Conservation (phyloP, 768 basidiomycete species). For the Coprinopsis strossmayeri region DNA sequence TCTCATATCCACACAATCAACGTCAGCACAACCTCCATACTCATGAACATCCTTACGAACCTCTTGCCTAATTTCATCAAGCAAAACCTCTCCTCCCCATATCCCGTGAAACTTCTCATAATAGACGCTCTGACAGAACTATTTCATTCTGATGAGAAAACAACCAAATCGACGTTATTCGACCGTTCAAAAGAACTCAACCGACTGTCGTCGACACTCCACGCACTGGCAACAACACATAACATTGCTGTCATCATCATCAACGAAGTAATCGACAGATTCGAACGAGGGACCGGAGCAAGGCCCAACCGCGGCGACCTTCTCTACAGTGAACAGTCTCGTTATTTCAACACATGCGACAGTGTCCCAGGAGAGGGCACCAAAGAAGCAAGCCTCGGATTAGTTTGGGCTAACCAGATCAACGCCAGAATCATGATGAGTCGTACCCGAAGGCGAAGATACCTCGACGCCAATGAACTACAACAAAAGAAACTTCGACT, state of each 20-base stretch:
- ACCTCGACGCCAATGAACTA: slow-evolving; percentile 33
- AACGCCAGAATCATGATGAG: slow-evolving; percentile 80
- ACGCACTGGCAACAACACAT: slow-evolving; percentile 58
- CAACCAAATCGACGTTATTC: slow-evolving; percentile 54
- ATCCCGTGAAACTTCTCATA: slow-evolving; percentile 72
- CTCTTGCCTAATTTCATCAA: slow-evolving; percentile 48
- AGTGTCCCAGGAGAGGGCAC: slow-evolving; percentile 47
- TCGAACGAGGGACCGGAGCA: slow-evolving; percentile 22
- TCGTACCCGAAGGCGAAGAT: slow-evolving; percentile 63
- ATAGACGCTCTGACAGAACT: slow-evolving; percentile 88
- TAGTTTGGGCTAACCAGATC: slow-evolving; percentile 92
- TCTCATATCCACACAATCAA: slow-evolving; percentile 57
- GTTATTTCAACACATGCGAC: slow-evolving; percentile 68
- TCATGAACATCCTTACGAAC: slow-evolving; percentile 49
- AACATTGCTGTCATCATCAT: slow-evolving; percentile 73
- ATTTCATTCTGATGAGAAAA: slow-evolving; percentile 60
- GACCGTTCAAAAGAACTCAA: slow-evolving; percentile 69
- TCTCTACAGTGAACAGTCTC: slow-evolving; percentile 65
- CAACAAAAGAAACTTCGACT: slow-evolving; percentile 19
- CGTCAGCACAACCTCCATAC: slow-evolving; percentile 44
- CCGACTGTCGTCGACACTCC: slow-evolving; percentile 63
- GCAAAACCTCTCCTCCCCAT: slow-evolving; percentile 23
- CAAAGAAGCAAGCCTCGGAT: slow-evolving; percentile 81
- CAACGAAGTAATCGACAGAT: slow-evolving; percentile 86
- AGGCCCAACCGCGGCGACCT: slow-evolving; percentile 24